Evolutionary conservation across 257 asterid species (phyloP), one percentile per base, ranked within the genome.

Genomic region (Cynanchum wilfordii): DNA sequence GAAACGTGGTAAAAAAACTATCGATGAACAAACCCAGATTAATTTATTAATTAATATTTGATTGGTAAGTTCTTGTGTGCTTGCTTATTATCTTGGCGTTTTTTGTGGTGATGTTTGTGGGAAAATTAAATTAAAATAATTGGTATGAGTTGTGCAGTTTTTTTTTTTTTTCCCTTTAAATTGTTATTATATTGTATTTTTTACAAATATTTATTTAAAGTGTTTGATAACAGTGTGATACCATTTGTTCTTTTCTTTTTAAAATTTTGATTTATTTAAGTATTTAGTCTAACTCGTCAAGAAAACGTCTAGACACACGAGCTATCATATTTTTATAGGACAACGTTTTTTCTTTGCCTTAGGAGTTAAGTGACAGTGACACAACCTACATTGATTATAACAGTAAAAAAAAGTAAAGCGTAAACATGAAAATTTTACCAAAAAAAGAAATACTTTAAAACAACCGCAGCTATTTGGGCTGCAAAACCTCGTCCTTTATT

Each of bases 21-120:
- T 22, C 17, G 13, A 42, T 47, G 40, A 57, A 49, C 12, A 1
- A 59, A 8, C 11, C 19, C 22, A 50, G 42, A 42, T 51, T 11
- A 15, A 40, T n/a, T n/a, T n/a, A n/a, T n/a, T 12, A 19, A 1
- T 30, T 33, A 33, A 33, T 33, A 15, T 27, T 27, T 25, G 12
- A 33, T 36, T 2, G 33, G 1, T 73, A n/a, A 63, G 70, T 68
- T 30, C 20, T 33, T 40, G 60, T 76, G 66, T 66, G 49, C 79
- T 24, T 76, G 79, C 75, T 78, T 69, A 38, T 1, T 74, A 3
- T 33, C 52, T 38, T 67, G 71, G 71, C 62, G 42, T 58, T 30
- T 76, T 76, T 52, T 36, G 17, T 42, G 63, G 24, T 59, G 52
- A 24, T 57, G 55, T 58, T 27, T 67, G 16, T 57, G 45, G 20